These are phyloP conservation scores for Senna tora DNA, from an alignment of 306 rosid species.

Conservation along the genomic window DNA sequence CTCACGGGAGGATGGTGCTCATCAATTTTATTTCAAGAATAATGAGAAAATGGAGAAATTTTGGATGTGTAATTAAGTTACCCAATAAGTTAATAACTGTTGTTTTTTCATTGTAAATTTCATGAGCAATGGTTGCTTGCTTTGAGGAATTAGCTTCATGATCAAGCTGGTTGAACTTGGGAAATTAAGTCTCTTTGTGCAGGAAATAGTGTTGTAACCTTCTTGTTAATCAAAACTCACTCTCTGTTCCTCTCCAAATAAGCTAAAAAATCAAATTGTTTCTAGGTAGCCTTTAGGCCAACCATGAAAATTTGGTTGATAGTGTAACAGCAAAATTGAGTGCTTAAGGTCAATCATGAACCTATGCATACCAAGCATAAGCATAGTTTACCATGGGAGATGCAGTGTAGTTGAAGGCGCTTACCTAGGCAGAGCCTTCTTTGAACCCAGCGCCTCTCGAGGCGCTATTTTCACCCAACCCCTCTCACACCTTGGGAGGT, in stretches of 20 bases:
- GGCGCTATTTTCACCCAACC: too few relatives aligned
- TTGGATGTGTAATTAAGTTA: neutral
- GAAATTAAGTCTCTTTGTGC: neutral
- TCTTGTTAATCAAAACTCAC: neutral
- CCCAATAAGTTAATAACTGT: too few relatives aligned
- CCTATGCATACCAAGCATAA: neutral
- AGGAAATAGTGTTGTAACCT: neutral
- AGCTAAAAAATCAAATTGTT: neutral
- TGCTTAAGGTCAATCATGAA: neutral
- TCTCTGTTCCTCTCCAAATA: neutral
- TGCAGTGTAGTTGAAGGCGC: too few relatives aligned
- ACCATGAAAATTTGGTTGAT: neutral
- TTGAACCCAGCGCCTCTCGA: too few relatives aligned
- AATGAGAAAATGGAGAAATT: too few relatives aligned
- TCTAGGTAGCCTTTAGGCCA: neutral
- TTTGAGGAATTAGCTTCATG: neutral
- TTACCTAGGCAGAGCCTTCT: too few relatives aligned
- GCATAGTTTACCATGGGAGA: neutral
- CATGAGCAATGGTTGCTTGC: neutral
- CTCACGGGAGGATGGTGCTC: neutral
- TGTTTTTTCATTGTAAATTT: neutral
- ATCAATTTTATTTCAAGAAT: too few relatives aligned
- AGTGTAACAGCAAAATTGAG: neutral
- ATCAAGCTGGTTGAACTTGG: neutral
- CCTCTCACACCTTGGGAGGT: too few relatives aligned